Percentiles rank a stretch among this genome's conserved stretches.
Evolutionary conservation across 2,329 filamentous ascomycete species (phyloP).

Genomic region (Colletotrichum nymphaeae): DNA sequence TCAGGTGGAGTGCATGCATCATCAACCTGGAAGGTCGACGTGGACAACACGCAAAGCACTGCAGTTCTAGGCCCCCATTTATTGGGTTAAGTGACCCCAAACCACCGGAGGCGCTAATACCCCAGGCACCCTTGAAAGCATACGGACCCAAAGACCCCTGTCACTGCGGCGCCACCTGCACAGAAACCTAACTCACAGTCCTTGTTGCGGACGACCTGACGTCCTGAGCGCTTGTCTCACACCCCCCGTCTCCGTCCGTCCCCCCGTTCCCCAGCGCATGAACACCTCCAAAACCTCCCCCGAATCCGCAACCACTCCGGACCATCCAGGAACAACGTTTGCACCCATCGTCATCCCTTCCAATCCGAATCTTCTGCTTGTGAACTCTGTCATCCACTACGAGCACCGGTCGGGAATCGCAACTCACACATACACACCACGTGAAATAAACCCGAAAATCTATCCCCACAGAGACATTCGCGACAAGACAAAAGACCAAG

Average conservation of each 20-base stretch:
- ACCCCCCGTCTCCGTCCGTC: neutral
- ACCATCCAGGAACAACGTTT: slow-evolving; percentile 8
- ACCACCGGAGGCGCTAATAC: slow-evolving; percentile 8
- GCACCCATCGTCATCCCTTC: neutral
- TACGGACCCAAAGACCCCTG: slow-evolving; percentile 9
- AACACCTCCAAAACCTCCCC: slow-evolving; percentile 21
- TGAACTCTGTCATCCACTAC: neutral
- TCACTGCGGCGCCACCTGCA: slow-evolving; percentile 9
- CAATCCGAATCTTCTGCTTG: neutral
- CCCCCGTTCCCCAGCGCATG: slow-evolving; percentile 21
- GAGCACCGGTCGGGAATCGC: neutral
- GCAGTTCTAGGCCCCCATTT: neutral
- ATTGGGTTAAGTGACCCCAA: neutral
- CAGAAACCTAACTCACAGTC: slow-evolving; percentile 20
- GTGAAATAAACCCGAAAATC: neutral
- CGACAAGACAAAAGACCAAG: neutral
- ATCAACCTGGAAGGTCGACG: neutral
- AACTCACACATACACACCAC: neutral
- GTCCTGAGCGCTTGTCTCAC: slow-evolving; percentile 27
- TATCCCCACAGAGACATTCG: neutral
- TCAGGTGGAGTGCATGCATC: neutral
- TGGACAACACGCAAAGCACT: neutral
- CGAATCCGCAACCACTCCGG: slow-evolving; percentile 25
- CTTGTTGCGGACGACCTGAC: neutral
- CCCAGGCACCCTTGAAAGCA: slow-evolving; percentile 12